phyloP scores from a whole-genome alignment of 306 rosid species.

The Argentina anserina region DNA sequence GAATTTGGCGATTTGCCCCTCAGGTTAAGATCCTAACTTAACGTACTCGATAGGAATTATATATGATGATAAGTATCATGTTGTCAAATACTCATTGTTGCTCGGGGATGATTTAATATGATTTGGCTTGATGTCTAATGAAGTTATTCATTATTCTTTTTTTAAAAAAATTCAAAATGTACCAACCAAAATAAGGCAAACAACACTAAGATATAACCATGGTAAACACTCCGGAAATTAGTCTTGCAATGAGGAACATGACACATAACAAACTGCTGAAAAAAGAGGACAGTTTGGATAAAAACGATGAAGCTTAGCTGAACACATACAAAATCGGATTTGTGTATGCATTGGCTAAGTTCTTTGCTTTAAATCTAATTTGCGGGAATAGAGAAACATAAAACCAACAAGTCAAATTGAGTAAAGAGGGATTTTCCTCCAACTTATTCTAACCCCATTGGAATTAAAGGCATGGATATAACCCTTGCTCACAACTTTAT shows the following conservation, averaged over 20 bases:
- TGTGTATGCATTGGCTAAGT: neutral
- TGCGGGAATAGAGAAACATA: neutral
- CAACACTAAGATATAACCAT: neutral
- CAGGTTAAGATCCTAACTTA: neutral
- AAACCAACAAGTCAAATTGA: neutral
- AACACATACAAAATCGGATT: neutral
- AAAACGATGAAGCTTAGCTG: neutral
- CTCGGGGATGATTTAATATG: neutral
- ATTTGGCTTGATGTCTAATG: too few species aligned
- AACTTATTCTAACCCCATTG: neutral
- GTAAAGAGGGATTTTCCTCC: slow-evolving; percentile 14
- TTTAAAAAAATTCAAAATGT: neutral
- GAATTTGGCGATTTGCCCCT: neutral
- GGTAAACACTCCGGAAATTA: neutral
- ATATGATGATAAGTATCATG: neutral
- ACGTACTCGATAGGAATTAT: neutral
- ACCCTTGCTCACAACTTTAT: slow-evolving; percentile 10
- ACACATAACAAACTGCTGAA: neutral
- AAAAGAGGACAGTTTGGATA: neutral
- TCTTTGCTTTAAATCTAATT: neutral
- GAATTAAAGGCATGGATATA: slow-evolving; percentile 2
- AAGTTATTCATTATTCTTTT: too few species aligned
- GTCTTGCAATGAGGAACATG: neutral
- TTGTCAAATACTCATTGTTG: neutral
- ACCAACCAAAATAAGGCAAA: neutral